phyloP scores from a whole-genome alignment of 306 rosid genomes.

The Cyclanthera cordifolia region DNA sequence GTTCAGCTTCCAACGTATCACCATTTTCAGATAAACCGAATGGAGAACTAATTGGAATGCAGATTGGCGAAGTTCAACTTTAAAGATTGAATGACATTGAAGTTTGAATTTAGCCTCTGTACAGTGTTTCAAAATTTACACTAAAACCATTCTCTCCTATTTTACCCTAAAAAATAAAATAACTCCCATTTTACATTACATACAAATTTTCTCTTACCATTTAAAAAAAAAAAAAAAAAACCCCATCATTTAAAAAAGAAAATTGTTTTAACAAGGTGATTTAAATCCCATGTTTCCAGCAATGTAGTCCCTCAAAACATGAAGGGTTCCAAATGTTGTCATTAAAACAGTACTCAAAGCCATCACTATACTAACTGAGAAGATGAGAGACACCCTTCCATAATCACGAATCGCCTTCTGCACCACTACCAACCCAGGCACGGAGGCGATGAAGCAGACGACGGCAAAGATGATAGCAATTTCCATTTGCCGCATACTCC shows the following conservation, averaged over 20 bases:
- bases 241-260: slow-evolving; percentile 10
- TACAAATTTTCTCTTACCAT: neutral
- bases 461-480: slow-evolving; percentile 36
- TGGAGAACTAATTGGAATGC: too few relatives aligned
- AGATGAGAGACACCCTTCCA: slow-evolving; percentile 70
- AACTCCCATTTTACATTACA: neutral
- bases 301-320: slow-evolving; percentile 41
- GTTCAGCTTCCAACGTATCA: too few relatives aligned
- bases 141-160: neutral
- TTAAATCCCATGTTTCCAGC: slow-evolving; percentile 78
- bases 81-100: neutral
- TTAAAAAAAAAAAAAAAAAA: slow-evolving; percentile 1
- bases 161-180: neutral
- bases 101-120: too few relatives aligned
- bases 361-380: slow-evolving; percentile 61
- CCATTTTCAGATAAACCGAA: too few relatives aligned
- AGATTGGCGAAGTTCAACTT: too few relatives aligned
- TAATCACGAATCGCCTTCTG: slow-evolving; percentile 43
- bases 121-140: too few relatives aligned
- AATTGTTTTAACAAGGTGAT: slow-evolving; percentile 40
- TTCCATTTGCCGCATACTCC: slow-evolving; percentile 40
- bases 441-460: slow-evolving; percentile 58
- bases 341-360: slow-evolving; percentile 55
- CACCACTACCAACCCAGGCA: slow-evolving; percentile 51
- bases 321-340: slow-evolving; percentile 58